Evolutionary conservation across 768 basidiomycete genomes (phyloP), one percentile per base, ranked within the genome.

Genomic region (Pleurotus djamor): DNA sequence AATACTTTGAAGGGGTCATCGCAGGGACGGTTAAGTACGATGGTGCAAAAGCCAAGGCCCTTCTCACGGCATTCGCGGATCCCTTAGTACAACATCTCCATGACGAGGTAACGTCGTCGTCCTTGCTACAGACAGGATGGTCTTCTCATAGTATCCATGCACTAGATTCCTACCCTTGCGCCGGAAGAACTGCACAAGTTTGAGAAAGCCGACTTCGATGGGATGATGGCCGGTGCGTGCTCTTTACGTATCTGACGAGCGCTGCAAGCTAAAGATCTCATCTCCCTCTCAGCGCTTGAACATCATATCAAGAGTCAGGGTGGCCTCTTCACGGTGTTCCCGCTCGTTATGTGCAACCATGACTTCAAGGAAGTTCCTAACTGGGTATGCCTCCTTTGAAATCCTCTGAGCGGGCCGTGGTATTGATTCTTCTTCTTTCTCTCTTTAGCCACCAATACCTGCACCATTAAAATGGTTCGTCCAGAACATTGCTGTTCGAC

Each of bases 31-130:
- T 47, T 12, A 38, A 37, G 4, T 69, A 68, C 44, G 66, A 71
- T 48, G 66, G 59, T 0, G 57, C 57, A 32, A 66, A 63, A 34
- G 59, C 62, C 7, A 55, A 62, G 13, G 50, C 54, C 49, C 41
- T 69, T 32, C 9, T 69, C 6, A 59, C 68, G 38, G 58, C 45
- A 2, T 71, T 72, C 52, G 68, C 61, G 1, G 66, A 66, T 45
- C 44, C 57, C 4, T 48, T 72, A 7, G 61, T 65, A 5, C 55
- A 63, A 8, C 71, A 72, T 57, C 62, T 72, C 0, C 59, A 67
- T n/a, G 69, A 68, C 9, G 71, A 72, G 66, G 71, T 69, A 5
- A 12, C 38, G 13, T 8, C 38, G 28, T n/a, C 5, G 7, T 16
- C 10, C 8, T 32, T 16, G 10, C 12, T 21, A 4, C 13, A 10